Base-by-base conservation (phyloP, 371 early-diverging fungal genomes). In the Haplosporangium sp. region DNA sequence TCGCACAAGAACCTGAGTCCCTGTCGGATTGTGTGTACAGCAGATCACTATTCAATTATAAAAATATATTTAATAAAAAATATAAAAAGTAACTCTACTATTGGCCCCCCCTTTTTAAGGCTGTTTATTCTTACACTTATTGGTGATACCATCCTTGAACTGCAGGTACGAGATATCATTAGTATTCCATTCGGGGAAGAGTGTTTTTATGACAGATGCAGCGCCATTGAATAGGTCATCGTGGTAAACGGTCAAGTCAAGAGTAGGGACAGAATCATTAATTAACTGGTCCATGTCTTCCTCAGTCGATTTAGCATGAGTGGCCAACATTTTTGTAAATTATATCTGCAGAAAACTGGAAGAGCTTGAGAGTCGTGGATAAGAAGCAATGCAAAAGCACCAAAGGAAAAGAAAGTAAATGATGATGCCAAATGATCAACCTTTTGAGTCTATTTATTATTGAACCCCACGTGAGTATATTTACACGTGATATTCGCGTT, bases 61-160 rank as follows among this genome's bases (percentile, higher is more conserved):
- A 64, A 61, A 70, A 56, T 37, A 65, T 39, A 37, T 55, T 40
- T 15, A 38, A 50, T 44, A 52, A 64, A 37, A 56, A n/a, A 50
- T n/a, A 50, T n/a, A 58, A 48, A 27, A 42, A 55, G 27, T 13
- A 47, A 15, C 27, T 47, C 27, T 10, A 38, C 48, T 56, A 27
- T 4, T 19, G 50, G 19, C 47, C 10, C 27, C 13, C 44, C 27
- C 37, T 20, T 65, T 38, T 52, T 55, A 39, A 60, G 0, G 34
- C 19, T 39, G 7, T 59, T 59, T 4, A 11, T 34, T 37, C 89
- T 86, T 90, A 93, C 93, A 78, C 82, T 94, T 94, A 78, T 97
- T 97, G 64, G 97, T 97, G 74, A 97, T 97, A 42, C 97, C 97
- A 67, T 95, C 95, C 79, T 94, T 96, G 88, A 92, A 94, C 81